These are phyloP conservation scores for Penicillium verhagenii DNA, from an alignment of 495 filamentous ascomycete genomes.

Conservation along the genomic window DNA sequence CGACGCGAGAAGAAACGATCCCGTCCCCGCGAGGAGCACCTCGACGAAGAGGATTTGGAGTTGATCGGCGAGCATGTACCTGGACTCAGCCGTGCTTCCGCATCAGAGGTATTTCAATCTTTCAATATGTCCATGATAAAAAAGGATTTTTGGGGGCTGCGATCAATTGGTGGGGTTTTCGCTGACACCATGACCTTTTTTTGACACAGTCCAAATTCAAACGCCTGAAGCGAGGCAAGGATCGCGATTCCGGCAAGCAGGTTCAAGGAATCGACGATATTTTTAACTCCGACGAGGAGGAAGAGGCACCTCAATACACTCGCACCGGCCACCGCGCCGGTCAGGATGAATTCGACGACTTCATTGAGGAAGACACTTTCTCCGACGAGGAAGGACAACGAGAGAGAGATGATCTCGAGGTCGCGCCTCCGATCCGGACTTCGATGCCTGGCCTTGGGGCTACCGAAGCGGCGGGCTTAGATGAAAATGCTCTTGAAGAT, in stretches of 20 bases:
- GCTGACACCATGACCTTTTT: slow-evolving; percentile 7
- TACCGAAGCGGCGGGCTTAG: slow-evolving; percentile 69
- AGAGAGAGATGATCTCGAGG: slow-evolving; percentile 82
- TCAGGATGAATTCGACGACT: slow-evolving; percentile 91
- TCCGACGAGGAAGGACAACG: slow-evolving; percentile 80
- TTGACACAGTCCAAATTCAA: slow-evolving; percentile 79
- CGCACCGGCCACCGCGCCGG: slow-evolving; percentile 49
- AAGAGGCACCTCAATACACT: slow-evolving; percentile 61
- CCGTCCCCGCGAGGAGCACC: slow-evolving; percentile 67
- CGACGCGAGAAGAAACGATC: slow-evolving; percentile 55
- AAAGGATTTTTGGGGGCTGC: neutral
- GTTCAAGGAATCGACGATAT: slow-evolving; percentile 80
- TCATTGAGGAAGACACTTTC: slow-evolving; percentile 94
- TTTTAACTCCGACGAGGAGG: slow-evolving; percentile 90
- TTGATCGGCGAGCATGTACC: slow-evolving; percentile 80
- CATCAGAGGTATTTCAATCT: slow-evolving; percentile 56
- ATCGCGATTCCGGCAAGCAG: slow-evolving; percentile 57
- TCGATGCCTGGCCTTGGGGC: slow-evolving; percentile 58
- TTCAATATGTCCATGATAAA: neutral
- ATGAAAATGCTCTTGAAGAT: slow-evolving; percentile 88
- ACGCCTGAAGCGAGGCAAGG: slow-evolving; percentile 86
- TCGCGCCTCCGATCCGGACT: slow-evolving; percentile 67
- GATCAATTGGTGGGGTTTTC: neutral
- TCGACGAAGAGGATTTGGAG: slow-evolving; percentile 96
- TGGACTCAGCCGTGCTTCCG: slow-evolving; percentile 60